phyloP scores from a whole-genome alignment of 2,329 filamentous ascomycete genomes.

The Davidsoniella virescens region DNA sequence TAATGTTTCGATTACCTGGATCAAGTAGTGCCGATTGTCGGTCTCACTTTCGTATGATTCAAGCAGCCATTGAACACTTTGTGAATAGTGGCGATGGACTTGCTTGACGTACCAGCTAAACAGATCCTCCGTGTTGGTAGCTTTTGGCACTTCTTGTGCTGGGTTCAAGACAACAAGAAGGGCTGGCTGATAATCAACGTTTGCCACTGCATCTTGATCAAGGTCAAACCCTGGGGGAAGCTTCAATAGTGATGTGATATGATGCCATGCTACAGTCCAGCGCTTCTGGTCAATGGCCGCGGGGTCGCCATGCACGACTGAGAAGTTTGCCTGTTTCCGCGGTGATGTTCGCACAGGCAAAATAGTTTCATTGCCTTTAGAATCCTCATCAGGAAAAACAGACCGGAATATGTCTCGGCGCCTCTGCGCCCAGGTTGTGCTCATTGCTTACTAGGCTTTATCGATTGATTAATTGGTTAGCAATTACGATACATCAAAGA shows the following conservation, averaged over 20 bases:
- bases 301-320: constrained; percentile 3
- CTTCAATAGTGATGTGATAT: constrained; percentile 39
- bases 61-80: constrained; percentile 41
- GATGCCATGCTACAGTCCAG: constrained; percentile 47
- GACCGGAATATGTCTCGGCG: constrained; percentile 36
- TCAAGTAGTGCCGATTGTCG: too few relatives aligned
- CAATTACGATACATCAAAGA: too few relatives aligned
- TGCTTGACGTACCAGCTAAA: constrained; percentile 45
- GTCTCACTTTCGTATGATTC: constrained; percentile 17
- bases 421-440: constrained; percentile 18
- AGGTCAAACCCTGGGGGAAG: constrained; percentile 37
- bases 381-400: constrained; percentile 36
- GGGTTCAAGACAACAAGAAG: constrained; percentile 38
- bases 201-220: constrained; percentile 36
- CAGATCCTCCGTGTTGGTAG: constrained; percentile 38
- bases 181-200: constrained; percentile 33
- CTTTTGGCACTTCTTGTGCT: constrained; percentile 28
- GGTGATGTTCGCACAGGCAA: constrained; percentile 10
- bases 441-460: constrained; percentile 1
- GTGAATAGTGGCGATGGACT: constrained; percentile 42
- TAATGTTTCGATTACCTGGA: too few relatives aligned
- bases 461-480: too few relatives aligned
- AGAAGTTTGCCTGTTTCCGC: constrained; percentile 4
- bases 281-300: constrained; percentile 32
- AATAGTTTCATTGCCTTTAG: constrained; percentile 16